phyloP scores from a whole-genome alignment of 2,329 filamentous ascomycete species.

The Phoma sp. region DNA sequence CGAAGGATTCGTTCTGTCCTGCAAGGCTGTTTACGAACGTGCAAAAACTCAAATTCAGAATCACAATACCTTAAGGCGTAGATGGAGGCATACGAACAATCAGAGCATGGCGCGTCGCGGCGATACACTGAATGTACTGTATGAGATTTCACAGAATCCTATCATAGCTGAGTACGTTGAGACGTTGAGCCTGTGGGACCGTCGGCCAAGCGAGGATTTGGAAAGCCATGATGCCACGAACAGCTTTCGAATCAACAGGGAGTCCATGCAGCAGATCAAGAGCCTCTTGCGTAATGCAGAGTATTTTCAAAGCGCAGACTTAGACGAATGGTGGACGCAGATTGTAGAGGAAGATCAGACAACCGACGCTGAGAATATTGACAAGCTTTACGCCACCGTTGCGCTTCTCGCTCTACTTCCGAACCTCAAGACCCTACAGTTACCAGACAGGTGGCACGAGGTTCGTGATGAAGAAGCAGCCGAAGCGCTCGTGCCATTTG shows the following conservation, averaged over 20 bases:
- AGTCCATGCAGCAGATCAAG: constrained; percentile 30
- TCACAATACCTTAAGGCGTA: constrained; percentile 36
- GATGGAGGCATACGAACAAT: constrained; percentile 34
- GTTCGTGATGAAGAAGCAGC: constrained; percentile 25
- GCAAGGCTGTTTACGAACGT: constrained; percentile 36
- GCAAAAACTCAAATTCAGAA: constrained; percentile 34
- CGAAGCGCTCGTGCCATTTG: constrained; percentile 24
- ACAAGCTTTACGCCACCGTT: constrained; percentile 32
- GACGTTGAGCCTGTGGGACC: constrained; percentile 35
- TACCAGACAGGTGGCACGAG: constrained; percentile 38
- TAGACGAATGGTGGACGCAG: constrained; percentile 36
- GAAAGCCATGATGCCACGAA: not conserved
- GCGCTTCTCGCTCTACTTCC: constrained; percentile 37
- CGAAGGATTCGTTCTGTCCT: constrained; percentile 40
- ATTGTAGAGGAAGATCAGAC: constrained; percentile 32
- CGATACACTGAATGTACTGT: constrained; percentile 33
- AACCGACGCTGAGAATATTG: constrained; percentile 15
- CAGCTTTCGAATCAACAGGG: constrained; percentile 29
- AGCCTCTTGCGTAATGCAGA: constrained; percentile 23
- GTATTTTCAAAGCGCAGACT: constrained; percentile 23
- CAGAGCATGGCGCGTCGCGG: constrained; percentile 16
- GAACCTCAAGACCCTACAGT: constrained; percentile 37
- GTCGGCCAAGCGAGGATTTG: constrained; percentile 15
- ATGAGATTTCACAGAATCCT: constrained; percentile 36
- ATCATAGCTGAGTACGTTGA: constrained; percentile 42